phyloP scores from a whole-genome alignment of 805 yeast species.

The Lipomyces anomalus region DNA sequence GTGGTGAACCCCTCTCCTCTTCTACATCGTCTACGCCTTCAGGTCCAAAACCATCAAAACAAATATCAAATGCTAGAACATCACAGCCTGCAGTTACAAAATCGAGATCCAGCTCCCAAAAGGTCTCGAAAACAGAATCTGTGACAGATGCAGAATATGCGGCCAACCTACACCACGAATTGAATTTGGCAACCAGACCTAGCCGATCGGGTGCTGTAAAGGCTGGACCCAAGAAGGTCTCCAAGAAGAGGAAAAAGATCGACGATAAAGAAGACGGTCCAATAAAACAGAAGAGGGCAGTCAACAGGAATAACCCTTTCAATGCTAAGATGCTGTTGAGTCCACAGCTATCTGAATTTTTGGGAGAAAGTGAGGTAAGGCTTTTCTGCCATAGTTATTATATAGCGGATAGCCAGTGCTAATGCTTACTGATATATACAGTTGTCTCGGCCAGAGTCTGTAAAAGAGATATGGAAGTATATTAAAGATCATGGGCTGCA shows the following conservation, averaged over 20 bases:
- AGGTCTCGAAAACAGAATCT: slow-evolving; percentile 4
- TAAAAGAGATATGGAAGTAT: slow-evolving; percentile 63
- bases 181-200: slow-evolving; percentile 9
- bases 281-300: slow-evolving; percentile 27
- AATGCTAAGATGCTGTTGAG: slow-evolving; percentile 46
- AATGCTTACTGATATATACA: slow-evolving; percentile 19
- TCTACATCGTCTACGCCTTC: slow-evolving; percentile 28
- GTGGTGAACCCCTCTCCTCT: slow-evolving; percentile 21
- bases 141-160: slow-evolving; percentile 17
- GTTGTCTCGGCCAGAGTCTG: slow-evolving; percentile 64
- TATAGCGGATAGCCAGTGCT: background rate
- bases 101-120: slow-evolving; percentile 16
- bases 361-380: slow-evolving; percentile 38
- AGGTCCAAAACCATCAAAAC: slow-evolving; percentile 5
- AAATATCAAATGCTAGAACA: slow-evolving; percentile 1
- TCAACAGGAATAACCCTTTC: slow-evolving; percentile 28
- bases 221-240: slow-evolving; percentile 14
- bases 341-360: slow-evolving; percentile 45
- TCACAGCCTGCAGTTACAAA: slow-evolving; percentile 7
- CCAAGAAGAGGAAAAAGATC: slow-evolving; percentile 18
- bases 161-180: slow-evolving; percentile 14
- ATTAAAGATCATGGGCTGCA: slow-evolving; percentile 59
- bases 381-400: background rate
- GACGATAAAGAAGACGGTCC: slow-evolving; percentile 16
- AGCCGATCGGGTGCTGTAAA: slow-evolving; percentile 6